A percentile compares a stretch with the other conserved stretches of the same genome.
phyloP scores from a whole-genome alignment of 2,329 filamentous ascomycete genomes.

The Cladophialophora bantiana region DNA sequence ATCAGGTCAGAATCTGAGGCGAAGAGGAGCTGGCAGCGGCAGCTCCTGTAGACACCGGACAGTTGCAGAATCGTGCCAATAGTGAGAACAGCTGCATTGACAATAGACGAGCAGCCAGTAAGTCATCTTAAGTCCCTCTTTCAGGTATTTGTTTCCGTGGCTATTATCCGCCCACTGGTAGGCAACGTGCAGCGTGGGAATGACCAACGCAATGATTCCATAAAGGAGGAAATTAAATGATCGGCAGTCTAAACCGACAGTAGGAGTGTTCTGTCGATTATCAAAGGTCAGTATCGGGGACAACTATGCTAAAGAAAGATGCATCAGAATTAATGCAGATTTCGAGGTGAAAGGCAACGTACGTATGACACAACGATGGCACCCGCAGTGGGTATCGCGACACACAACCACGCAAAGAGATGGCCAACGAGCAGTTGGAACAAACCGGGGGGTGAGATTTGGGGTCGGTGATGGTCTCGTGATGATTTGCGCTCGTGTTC shows the following conservation, averaged over 20 bases:
- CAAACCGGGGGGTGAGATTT: neutral
- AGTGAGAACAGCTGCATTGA: slow-evolving; percentile 12
- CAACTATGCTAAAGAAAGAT: neutral
- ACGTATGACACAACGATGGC: neutral
- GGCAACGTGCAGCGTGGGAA: neutral
- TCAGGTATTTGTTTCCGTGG: neutral
- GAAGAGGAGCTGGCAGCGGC: slow-evolving; percentile 7
- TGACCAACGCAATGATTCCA: slow-evolving; percentile 1
- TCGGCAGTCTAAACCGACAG: slow-evolving; percentile 6
- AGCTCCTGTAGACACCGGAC: slow-evolving; percentile 11
- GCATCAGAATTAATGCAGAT: neutral
- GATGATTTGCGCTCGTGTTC: neutral
- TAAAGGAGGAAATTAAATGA: slow-evolving; percentile 19
- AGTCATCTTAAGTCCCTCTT: neutral
- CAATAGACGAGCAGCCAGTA: slow-evolving; percentile 5
- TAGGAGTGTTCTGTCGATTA: slow-evolving; percentile 6
- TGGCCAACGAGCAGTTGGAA: neutral
- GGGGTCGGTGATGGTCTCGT: neutral
- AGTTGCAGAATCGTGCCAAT: slow-evolving; percentile 13
- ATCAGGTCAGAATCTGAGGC: neutral
- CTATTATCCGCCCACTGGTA: neutral
- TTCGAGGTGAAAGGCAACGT: neutral
- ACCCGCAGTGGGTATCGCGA: neutral
- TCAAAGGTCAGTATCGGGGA: neutral
- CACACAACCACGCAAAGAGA: neutral